Evolutionary conservation across 805 yeast genomes (phyloP).

Genomic region (Metschnikowia amazonensis): DNA sequence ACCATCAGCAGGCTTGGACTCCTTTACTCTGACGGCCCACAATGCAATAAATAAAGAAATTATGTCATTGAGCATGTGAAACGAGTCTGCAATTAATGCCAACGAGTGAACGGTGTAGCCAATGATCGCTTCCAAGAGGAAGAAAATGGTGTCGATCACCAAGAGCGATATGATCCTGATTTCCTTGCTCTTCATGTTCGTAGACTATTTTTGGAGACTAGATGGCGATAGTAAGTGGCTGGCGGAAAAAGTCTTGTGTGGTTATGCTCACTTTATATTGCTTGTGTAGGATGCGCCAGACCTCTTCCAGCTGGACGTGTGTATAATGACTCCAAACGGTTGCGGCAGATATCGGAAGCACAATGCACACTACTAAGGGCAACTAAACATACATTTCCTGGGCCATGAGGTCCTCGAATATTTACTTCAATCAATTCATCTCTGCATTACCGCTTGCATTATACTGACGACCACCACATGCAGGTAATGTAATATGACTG

Average conservation of each 20-base stretch:
- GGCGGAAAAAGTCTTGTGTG: neutral
- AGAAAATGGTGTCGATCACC: constrained; percentile 74
- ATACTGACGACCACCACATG: neutral
- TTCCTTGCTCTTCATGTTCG: constrained; percentile 52
- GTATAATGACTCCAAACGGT: neutral
- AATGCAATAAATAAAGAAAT: constrained; percentile 84
- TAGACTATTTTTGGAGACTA: neutral
- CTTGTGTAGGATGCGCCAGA: constrained; percentile 1
- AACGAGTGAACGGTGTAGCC: constrained; percentile 92
- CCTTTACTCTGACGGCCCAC: constrained; percentile 94
- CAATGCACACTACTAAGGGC: neutral
- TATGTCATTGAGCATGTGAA: constrained; percentile 96
- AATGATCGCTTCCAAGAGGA: constrained; percentile 76
- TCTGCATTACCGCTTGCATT: neutral
- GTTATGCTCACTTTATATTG: constrained; percentile 1
- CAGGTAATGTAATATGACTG: neutral
- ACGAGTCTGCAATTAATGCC: constrained; percentile 93
- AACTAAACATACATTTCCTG: neutral
- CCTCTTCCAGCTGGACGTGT: neutral
- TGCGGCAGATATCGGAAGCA: neutral
- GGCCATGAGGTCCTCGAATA: neutral
- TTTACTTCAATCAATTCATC: neutral
- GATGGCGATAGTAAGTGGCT: neutral
- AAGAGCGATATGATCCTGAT: constrained; percentile 67
- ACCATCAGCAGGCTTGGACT: constrained; percentile 74